A percentile compares a stretch with the other conserved stretches of the same genome.
Evolutionary conservation across 73 alveolate genomes (phyloP).

Genomic region (Paraurostyla sp.): DNA sequence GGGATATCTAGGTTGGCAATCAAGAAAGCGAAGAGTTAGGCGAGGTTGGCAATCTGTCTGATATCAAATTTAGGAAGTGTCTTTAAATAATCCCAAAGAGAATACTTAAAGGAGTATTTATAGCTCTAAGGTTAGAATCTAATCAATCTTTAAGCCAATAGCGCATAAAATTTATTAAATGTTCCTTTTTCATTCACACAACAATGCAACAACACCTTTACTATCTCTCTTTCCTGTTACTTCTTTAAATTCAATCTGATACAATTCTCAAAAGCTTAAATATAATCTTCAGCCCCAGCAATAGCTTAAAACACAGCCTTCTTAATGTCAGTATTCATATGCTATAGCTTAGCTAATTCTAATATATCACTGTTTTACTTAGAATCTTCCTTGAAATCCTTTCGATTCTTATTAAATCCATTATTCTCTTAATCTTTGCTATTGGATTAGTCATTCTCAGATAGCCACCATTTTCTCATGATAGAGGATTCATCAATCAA

Average conservation of each 20-base stretch:
- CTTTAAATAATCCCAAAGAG: constrained; percentile 79
- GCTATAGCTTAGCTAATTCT: constrained; percentile 56
- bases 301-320: constrained; percentile 64
- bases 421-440: neutral
- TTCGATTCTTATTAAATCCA: neutral
- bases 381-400: constrained; percentile 26
- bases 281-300: constrained; percentile 69
- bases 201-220: constrained; percentile 66
- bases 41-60: constrained; percentile 61
- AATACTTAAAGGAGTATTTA: constrained; percentile 68
- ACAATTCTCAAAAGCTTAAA: constrained; percentile 69
- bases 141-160: constrained; percentile 38
- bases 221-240: constrained; percentile 74
- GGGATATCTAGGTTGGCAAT: constrained; percentile 42
- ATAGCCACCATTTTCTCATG: constrained; percentile 55
- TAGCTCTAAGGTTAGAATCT: constrained; percentile 19
- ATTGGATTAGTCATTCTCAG: constrained; percentile 18
- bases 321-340: constrained; percentile 72
- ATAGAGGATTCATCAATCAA: neutral
- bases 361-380: constrained; percentile 22
- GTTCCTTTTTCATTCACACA: constrained; percentile 63
- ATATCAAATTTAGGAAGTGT: constrained; percentile 33
- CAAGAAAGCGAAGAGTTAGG: constrained; percentile 44
- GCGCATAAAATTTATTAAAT: constrained; percentile 64
- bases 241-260: constrained; percentile 66